A percentile compares a stretch with the other conserved stretches of the same genome.
Conservation (phyloP, 805 yeast species). For the Candida pseudoglaebosa region DNA sequence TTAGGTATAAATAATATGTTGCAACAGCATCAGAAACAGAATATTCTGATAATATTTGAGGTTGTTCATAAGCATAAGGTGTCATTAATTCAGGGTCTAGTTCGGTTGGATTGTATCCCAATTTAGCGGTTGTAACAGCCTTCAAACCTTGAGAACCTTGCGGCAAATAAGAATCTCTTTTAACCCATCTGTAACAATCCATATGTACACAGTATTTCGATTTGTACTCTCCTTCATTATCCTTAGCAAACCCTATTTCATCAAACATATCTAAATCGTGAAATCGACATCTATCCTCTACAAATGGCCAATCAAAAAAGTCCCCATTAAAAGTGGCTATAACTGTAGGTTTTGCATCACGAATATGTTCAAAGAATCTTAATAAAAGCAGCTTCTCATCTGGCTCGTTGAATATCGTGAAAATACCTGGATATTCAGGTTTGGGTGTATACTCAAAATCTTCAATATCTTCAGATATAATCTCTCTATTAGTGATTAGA, state of each 20-base stretch:
- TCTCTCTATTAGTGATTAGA: constrained; percentile 89
- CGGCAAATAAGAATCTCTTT: constrained; percentile 94
- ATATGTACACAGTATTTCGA: constrained; percentile 90
- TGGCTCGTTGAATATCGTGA: constrained; percentile 84
- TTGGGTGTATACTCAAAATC: constrained; percentile 97
- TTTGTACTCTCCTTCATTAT: constrained; percentile 86
- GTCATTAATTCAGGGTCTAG: constrained; percentile 98
- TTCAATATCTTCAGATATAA: constrained; percentile 89
- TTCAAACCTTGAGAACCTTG: constrained; percentile 98
- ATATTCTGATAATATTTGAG: constrained; percentile 89
- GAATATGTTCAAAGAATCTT: constrained; percentile 83
- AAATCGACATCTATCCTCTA: constrained; percentile 78
- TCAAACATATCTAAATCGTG: constrained; percentile 86
- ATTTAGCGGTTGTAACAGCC: constrained; percentile 92
- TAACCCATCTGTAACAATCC: constrained; percentile 98
- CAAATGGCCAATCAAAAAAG: constrained; percentile 98
- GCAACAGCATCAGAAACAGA: constrained; percentile 99
- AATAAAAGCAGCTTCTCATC: constrained; percentile 73
- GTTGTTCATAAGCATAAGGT: constrained; percentile 92
- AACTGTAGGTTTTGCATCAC: constrained; percentile 90
- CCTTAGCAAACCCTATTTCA: constrained; percentile 91
- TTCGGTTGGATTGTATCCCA: constrained; percentile 95
- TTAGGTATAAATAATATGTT: constrained; percentile 90
- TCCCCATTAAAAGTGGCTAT: constrained; percentile 98
- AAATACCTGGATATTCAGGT: constrained; percentile 90